Evolutionary conservation across 768 basidiomycete species (phyloP).

Genomic region (Hydnomerulius pinastri): DNA sequence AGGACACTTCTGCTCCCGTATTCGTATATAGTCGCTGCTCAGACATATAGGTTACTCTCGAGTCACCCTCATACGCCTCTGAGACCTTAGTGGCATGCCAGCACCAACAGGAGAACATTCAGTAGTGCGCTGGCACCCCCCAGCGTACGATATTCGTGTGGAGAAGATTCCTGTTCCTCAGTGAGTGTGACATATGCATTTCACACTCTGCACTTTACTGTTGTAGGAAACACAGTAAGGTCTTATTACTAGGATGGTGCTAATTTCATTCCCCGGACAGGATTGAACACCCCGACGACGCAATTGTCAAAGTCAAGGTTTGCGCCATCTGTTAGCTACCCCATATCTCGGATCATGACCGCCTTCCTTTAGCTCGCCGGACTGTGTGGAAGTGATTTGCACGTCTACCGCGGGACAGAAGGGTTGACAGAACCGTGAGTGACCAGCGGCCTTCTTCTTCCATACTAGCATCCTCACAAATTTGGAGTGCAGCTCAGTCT

Average conservation of each 20-base stretch:
- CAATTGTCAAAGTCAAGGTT: conserved; percentile 73
- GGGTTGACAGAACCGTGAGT: conserved; percentile 54
- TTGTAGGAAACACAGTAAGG: too few relatives aligned
- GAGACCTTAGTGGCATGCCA: not conserved
- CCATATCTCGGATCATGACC: not conserved
- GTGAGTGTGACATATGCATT: conserved; percentile 35
- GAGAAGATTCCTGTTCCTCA: conserved; percentile 58
- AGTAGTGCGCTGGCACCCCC: conserved; percentile 62
- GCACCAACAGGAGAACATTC: conserved; percentile 16
- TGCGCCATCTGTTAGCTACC: conserved; percentile 11
- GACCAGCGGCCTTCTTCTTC: not conserved
- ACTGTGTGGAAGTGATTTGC: conserved; percentile 75
- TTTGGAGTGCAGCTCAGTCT: conserved; percentile 48
- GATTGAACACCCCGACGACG: conserved; percentile 74
- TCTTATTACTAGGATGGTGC: not conserved
- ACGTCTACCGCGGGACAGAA: conserved; percentile 69
- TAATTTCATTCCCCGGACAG: conserved; percentile 34
- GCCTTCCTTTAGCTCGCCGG: conserved; percentile 52
- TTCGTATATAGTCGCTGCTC: too few relatives aligned
- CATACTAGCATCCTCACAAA: not conserved
- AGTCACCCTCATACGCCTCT: too few relatives aligned
- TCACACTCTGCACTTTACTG: too few relatives aligned
- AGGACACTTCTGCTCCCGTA: too few relatives aligned
- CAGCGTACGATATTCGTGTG: conserved; percentile 70
- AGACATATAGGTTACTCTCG: too few relatives aligned